Evolutionary conservation across 441 rosid genomes (phyloP), one percentile per base, ranked within the genome.

Genomic region (Geranium incanum): DNA sequence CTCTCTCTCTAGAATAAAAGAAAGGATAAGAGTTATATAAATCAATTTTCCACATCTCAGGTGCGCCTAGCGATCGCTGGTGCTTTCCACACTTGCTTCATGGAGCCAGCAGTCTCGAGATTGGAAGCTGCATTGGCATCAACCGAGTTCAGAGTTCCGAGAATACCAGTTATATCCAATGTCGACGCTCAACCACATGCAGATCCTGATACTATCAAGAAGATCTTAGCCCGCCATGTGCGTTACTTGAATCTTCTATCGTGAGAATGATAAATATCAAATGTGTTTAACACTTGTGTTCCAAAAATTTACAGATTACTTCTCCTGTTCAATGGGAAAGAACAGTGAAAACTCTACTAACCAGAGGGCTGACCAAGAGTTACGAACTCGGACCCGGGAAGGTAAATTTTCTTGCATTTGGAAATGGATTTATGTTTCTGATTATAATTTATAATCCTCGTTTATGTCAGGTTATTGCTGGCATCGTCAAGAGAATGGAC

Each of bases 251-350:
- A 38, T 63, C 59, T 11, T 15, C 66, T 43, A n/a, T 48, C 19
- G 11, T 19, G 2, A 1, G 36, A 11, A 45, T 6, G 36, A 74
- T 64, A 59, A 66, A 28, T 13, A 3, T 55, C 68, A 43, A 6
- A 60, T 15, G n/a, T 67, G 66, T 50, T 68, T 21, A 65, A 33
- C 67, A 3, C 21, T 48, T n/a, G 6, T 70, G 5, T 13, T 71
- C 55, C 48, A 41, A 16, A 6, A 71, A 70, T 59, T 52, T 28
- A 18, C 76, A 95, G 98, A 98, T 86, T 77, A 92, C 97, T 45
- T 92, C 97, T 76, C 97, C 97, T 15, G 99, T 95, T 77, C 98
- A 89, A 78, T 91, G 99, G 99, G 99, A 95, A 86, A 88, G 89
- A 41, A 89, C 98, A 21, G 86, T 95, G 55, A 93, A 81, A 78